Conservation (phyloP, 352 stramenopile species). For the Pythium diclinum region DNA sequence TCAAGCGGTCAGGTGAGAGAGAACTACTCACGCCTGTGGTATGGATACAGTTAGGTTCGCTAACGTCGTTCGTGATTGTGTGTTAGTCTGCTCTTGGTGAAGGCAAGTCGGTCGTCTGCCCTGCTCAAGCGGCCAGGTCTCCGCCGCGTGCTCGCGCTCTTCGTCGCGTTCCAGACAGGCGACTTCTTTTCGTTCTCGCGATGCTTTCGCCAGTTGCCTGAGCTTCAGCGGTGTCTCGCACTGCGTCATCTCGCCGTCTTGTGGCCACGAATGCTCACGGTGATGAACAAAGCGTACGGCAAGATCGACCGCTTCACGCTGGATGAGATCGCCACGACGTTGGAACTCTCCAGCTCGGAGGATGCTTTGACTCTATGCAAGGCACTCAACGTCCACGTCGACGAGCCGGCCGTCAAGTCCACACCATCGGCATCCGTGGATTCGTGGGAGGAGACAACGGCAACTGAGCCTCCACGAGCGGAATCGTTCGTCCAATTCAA, state of each 20-base stretch:
- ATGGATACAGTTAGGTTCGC: no score
- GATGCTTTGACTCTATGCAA: conserved; percentile 36
- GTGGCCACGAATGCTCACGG: conserved; percentile 34
- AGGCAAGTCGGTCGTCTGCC: conserved; percentile 19
- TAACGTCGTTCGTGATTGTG: no score
- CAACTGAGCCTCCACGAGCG: neutral
- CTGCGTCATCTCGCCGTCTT: conserved; percentile 41
- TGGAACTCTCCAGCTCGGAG: conserved; percentile 24
- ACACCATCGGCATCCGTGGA: neutral
- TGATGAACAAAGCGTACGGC: conserved; percentile 61
- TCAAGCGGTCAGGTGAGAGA: conserved; percentile 33
- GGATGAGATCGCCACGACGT: conserved; percentile 35
- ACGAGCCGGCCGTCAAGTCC: neutral
- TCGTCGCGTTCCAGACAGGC: conserved; percentile 50
- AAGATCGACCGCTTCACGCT: conserved; percentile 59
- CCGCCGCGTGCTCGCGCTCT: conserved; percentile 38
- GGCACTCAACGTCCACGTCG: conserved; percentile 44
- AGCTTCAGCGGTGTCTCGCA: conserved; percentile 41
- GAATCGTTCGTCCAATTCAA: conserved; percentile 19
- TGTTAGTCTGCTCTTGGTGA: conserved; percentile 35
- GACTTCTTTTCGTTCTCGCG: conserved; percentile 38
- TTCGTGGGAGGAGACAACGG: conserved; percentile 5
- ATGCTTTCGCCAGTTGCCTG: conserved; percentile 28
- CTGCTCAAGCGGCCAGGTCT: neutral
- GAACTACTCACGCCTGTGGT: no score